Percentiles rank a stretch among this genome's conserved stretches.
Conservation (phyloP, 1,284 basidiomycete genomes). For the Phylloporus gajari region DNA sequence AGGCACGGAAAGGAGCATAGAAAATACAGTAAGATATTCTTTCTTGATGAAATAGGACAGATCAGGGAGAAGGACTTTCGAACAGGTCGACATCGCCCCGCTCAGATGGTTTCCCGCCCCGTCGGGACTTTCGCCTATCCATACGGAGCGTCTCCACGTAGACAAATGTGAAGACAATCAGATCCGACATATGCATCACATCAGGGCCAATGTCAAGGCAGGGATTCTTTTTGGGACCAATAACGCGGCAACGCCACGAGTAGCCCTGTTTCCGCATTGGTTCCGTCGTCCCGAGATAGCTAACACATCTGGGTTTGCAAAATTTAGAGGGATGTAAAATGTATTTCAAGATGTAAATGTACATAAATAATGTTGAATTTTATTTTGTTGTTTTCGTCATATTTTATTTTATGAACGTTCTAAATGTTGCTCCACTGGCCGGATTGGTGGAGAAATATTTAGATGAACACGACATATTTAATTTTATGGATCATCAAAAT, state of each 20-base stretch:
- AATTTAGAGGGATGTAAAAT: too few relatives aligned
- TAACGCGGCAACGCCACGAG: constrained; percentile 23
- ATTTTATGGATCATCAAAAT: too few relatives aligned
- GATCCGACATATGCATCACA: constrained; percentile 47
- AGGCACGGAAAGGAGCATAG: too few relatives aligned
- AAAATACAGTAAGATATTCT: background rate
- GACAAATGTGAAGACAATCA: constrained; percentile 51
- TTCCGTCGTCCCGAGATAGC: constrained; percentile 23
- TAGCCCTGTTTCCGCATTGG: constrained; percentile 24
- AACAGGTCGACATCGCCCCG: background rate
- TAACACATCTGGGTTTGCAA: too few relatives aligned
- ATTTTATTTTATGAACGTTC: too few relatives aligned
- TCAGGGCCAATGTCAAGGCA: constrained; percentile 45
- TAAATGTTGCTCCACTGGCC: too few relatives aligned
- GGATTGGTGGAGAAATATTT: too few relatives aligned
- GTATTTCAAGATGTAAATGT: too few relatives aligned
- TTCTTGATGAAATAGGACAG: background rate
- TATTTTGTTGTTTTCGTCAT: too few relatives aligned
- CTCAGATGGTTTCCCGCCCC: background rate
- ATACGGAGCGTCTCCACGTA: constrained; percentile 49
- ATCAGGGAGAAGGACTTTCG: background rate
- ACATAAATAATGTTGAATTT: too few relatives aligned
- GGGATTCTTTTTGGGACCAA: constrained; percentile 31
- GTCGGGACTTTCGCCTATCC: constrained; percentile 23
- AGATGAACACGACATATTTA: too few relatives aligned